Evolutionary conservation across 768 basidiomycete species (phyloP), one percentile per base, ranked within the genome.

Genomic region (Suillus spraguei): DNA sequence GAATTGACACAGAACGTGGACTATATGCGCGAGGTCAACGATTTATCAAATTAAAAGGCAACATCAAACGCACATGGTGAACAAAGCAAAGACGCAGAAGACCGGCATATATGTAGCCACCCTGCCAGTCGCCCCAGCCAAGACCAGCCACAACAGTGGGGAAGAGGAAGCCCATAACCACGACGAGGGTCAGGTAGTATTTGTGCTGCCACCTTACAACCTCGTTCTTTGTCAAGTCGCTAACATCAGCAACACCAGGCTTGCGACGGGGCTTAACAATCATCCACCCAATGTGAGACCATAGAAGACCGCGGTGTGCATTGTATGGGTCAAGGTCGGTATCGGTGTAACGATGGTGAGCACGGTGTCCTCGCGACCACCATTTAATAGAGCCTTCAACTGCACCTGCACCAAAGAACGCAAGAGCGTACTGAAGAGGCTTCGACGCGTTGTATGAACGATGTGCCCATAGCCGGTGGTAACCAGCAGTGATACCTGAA

Each of bases 351-450:
- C 95, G 87, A 73, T 97, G 96, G 76, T 97, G 96, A 4, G 97
- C 97, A 64, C 97, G 92, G 82, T 99, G 97, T 55, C 96, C 96
- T 60, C 97, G 87, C 24, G 90, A 90, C 97, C 97, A 99, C 97
- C 97, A 99, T 76, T 94, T 92, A 80, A 99, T 97, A 24, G 96
- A 97, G 10, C 97, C 97, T 73, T 99, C 87, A 54, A 97, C 91
- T 5, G 97, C 96, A 55, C 97, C 97, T 2, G 94, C 89, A 58
- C 97, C 97, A 11, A 88, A 84, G 22, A 91, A 70, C 32, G 95
- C 93, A 55, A 98, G 86, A 66, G 85, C 78, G 72, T 94, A 97
- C 74, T 98, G 90, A 14, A 99, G 79, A 17, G 92, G 89, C 64
- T 83, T 83, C 4, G 91, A 88, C 42, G 97, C 97, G 72, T 97